These are phyloP conservation scores for Phaseolus coccineus DNA, from an alignment of 331 rosid genomes.

Conservation along the genomic window DNA sequence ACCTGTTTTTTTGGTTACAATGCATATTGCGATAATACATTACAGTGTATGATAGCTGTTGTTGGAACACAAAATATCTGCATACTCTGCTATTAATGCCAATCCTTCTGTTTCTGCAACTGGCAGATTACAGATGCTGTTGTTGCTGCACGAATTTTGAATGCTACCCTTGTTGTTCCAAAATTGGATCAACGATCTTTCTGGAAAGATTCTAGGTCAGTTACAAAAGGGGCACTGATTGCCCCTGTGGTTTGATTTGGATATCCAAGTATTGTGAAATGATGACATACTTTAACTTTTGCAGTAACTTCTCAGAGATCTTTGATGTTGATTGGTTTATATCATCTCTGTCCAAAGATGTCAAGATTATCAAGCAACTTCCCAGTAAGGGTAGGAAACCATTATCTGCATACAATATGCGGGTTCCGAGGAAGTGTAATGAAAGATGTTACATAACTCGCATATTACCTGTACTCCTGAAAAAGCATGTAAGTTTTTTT, in stretches of 20 bases:
- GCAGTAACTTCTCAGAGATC: constrained; percentile 97
- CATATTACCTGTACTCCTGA: constrained; percentile 85
- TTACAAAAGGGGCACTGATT: constrained; percentile 32
- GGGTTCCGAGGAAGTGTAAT: constrained; percentile 95
- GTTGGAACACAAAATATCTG: constrained; percentile 35
- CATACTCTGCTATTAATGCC: constrained; percentile 39
- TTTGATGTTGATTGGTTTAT: constrained; percentile 90
- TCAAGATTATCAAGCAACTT: constrained; percentile 85
- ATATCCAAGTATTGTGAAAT: constrained; percentile 22
- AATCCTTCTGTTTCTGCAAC: constrained; percentile 47
- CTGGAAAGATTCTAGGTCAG: constrained; percentile 97
- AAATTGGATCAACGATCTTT: constrained; percentile 93
- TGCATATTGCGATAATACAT: constrained; percentile 1
- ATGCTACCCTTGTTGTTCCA: constrained; percentile 96
- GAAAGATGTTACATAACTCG: constrained; percentile 91
- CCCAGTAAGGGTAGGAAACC: constrained; percentile 75
- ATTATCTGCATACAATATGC: constrained; percentile 76
- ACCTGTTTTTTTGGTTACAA: constrained; percentile 21
- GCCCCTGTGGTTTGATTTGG: constrained; percentile 29
- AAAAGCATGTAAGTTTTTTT: constrained; percentile 84
- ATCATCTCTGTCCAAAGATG: constrained; percentile 77
- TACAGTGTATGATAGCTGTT: constrained; percentile 29
- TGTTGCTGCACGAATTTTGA: constrained; percentile 93
- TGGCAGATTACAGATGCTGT: constrained; percentile 97
- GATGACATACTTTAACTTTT: constrained; percentile 46